phyloP scores from a whole-genome alignment of 768 basidiomycete genomes.

The Lentinula boryana region DNA sequence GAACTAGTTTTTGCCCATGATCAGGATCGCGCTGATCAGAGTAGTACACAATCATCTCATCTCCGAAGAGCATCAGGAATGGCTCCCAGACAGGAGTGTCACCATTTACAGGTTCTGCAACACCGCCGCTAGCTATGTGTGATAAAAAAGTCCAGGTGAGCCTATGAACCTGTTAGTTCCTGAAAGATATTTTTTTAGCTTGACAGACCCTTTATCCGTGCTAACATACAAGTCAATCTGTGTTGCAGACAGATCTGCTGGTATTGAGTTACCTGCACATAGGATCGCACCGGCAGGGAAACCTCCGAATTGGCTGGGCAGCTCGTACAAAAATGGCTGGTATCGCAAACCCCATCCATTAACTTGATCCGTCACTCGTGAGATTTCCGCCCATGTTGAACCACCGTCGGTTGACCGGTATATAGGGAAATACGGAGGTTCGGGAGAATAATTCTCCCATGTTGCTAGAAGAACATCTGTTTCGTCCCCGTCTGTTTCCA shows the following conservation, averaged over 20 bases:
- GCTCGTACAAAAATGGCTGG: slow-evolving; percentile 15
- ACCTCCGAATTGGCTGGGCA: background rate
- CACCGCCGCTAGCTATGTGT: slow-evolving; percentile 14
- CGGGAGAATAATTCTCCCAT: slow-evolving; percentile 16
- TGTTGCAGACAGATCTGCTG: slow-evolving; percentile 10
- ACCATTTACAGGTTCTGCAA: slow-evolving; percentile 13
- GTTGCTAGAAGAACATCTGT: slow-evolving; percentile 15
- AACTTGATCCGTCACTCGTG: slow-evolving; percentile 12
- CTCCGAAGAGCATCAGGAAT: slow-evolving; percentile 12
- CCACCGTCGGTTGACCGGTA: slow-evolving; percentile 12
- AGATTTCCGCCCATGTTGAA: slow-evolving; percentile 12
- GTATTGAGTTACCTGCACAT: slow-evolving; percentile 15
- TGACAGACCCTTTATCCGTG: slow-evolving; percentile 11
- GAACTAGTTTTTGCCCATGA: slow-evolving; percentile 15
- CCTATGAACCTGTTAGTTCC: background rate
- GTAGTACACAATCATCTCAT: slow-evolving; percentile 14
- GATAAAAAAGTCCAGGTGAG: slow-evolving; percentile 1
- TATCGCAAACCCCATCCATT: slow-evolving; percentile 16
- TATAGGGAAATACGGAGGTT: slow-evolving; percentile 15
- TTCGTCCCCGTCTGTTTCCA: slow-evolving; percentile 11
- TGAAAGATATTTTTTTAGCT: background rate
- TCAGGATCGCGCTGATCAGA: slow-evolving; percentile 16
- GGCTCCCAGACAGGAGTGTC: slow-evolving; percentile 17
- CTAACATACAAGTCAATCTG: slow-evolving; percentile 16
- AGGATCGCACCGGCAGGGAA: slow-evolving; percentile 11